Percentiles rank a stretch among this genome's conserved stretches.
These are phyloP conservation scores for Lactarius hengduanensis DNA, from an alignment of 768 basidiomycete species.

Conservation along the genomic window DNA sequence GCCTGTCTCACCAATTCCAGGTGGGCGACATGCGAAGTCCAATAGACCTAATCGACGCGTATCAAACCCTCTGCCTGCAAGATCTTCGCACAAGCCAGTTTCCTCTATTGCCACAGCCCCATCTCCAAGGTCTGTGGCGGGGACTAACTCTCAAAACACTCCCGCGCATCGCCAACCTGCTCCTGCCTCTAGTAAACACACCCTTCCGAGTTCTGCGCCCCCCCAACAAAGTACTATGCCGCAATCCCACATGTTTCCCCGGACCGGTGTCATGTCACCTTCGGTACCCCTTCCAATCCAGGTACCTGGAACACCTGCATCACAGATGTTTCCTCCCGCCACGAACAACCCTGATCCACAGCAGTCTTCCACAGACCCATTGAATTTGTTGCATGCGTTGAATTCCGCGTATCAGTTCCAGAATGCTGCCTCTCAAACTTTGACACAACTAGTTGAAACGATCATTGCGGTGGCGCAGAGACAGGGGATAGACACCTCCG, in stretches of 20 bases:
- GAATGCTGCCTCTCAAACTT: constrained; percentile 13
- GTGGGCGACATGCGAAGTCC: constrained; percentile 1
- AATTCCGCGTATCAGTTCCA: constrained; percentile 19
- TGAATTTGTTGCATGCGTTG: constrained; percentile 16
- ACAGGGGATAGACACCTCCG: constrained; percentile 21
- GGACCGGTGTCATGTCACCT: neutral
- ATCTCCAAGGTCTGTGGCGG: neutral
- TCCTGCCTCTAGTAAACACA: neutral
- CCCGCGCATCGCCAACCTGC: neutral
- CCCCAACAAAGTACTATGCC: constrained; percentile 9
- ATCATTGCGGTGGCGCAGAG: constrained; percentile 25
- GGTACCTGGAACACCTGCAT: neutral
- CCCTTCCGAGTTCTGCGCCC: neutral
- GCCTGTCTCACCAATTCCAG: neutral
- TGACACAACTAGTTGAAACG: constrained; percentile 26
- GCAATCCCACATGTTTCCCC: neutral
- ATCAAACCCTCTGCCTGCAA: constrained; percentile 1
- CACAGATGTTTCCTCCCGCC: neutral
- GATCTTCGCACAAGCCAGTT: neutral
- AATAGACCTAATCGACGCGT: neutral
- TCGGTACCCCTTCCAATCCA: neutral
- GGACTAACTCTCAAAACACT: neutral
- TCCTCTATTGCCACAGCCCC: neutral
- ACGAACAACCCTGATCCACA: neutral
- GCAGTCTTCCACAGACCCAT: neutral